Evolutionary conservation across 306 rosid species (phyloP), one percentile per base, ranked within the genome.

Genomic region (Quercus bicolor): DNA sequence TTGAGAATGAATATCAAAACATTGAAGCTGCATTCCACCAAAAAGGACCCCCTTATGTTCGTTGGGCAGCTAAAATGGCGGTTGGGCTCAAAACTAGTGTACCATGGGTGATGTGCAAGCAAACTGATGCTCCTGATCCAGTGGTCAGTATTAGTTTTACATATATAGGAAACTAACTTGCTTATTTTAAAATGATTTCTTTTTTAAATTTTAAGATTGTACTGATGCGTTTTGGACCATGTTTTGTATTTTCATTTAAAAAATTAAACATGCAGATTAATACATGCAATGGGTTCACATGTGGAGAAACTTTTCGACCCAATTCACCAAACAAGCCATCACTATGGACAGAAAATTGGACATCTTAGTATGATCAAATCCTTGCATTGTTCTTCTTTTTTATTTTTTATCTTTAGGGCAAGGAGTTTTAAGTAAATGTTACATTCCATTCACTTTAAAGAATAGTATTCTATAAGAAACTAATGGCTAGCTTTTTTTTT

Each of bases 41-140:
- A 12, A 84, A 82, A 64, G 93, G 83, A 56, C 70, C 78, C 0
- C 8, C 64, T 0, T 91, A 93, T 82, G 90, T 91, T 33, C 54
- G 40, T 33, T 93, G 92, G 98, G 97, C 93, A 0, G 95, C 93
- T 33, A 73, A 87, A 45, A 90, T 93, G 97, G 91, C 89, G 0
- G 95, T 88, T 40, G 85, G 82, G 72, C 94, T 93, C 71, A 57
- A 84, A 3, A 93, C 94, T 6, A 90, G 95, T 0, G 93, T 85
- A 0, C 93, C 97, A 0, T 90, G 95, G 97, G 16, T 86, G 33
- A 93, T 93, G 98, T 93, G 98, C 91, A 88, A 91, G 83, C 92
- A 93, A 78, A 77, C 79, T 5, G 98, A 93, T 34, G 98, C 98
- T 71, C 97, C 94, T 45, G 91, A 89, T 80, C 97, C 97, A 0